Percentiles rank a stretch among this genome's conserved stretches.
Conservation (phyloP, 805 yeast genomes). For the Zygosaccharomyces rouxii region DNA sequence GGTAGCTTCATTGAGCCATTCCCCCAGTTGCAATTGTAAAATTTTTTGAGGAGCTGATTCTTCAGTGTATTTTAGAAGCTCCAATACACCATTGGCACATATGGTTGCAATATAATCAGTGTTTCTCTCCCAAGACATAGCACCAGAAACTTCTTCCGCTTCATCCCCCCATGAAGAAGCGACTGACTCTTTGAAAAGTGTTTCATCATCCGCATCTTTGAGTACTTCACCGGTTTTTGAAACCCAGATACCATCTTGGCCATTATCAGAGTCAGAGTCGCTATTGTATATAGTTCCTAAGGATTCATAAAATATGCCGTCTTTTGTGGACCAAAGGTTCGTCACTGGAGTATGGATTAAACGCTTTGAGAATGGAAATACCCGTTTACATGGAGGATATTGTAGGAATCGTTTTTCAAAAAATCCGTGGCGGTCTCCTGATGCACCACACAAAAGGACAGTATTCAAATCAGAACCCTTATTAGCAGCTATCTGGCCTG, state of each 20-base stretch:
- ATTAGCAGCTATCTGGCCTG: constrained; percentile 3
- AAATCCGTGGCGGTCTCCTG: constrained; percentile 8
- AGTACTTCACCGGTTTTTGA: constrained; percentile 1
- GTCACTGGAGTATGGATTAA: constrained; percentile 5
- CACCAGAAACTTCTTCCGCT: background rate
- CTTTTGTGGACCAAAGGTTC: constrained; percentile 8
- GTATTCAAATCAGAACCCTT: constrained; percentile 6
- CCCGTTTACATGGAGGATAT: background rate
- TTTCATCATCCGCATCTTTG: constrained; percentile 1
- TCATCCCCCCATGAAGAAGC: background rate
- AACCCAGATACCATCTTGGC: constrained; percentile 6
- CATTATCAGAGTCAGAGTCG: background rate
- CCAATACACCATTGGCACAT: constrained; percentile 4
- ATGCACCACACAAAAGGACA: constrained; percentile 10
- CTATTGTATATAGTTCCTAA: constrained; percentile 6
- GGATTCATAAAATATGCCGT: constrained; percentile 9
- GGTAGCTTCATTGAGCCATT: background rate
- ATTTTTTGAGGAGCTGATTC: background rate
- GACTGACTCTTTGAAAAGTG: background rate
- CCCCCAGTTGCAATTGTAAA: background rate
- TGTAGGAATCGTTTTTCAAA: constrained; percentile 6
- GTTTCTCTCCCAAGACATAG: background rate
- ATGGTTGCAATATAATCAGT: background rate
- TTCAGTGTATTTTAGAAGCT: background rate
- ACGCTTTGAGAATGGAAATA: background rate